Conservation (phyloP, 495 filamentous ascomycete genomes). For the Penicillium paradoxum region DNA sequence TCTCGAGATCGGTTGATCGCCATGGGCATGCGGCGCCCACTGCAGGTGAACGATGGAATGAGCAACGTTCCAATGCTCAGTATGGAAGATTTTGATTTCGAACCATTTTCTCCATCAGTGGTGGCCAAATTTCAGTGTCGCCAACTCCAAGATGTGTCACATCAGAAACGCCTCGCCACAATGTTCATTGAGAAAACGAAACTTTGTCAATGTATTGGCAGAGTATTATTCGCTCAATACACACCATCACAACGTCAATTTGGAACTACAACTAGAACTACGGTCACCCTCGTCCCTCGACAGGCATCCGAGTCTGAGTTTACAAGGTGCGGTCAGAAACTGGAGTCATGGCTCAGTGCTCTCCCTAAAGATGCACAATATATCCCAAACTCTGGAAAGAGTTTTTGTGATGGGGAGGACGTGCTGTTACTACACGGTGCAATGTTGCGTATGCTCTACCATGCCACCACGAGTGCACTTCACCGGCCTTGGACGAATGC, state of each 20-base stretch:
- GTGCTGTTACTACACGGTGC: conserved; percentile 66
- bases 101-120: conserved; percentile 49
- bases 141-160: conserved; percentile 37
- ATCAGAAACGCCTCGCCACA: conserved; percentile 65
- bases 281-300: conserved; percentile 76
- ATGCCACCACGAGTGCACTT: conserved; percentile 77
- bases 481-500: conserved; percentile 73
- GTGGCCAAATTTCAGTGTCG: conserved; percentile 34
- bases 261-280: conserved; percentile 63
- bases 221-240: conserved; percentile 78
- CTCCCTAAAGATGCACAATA: conserved; percentile 55
- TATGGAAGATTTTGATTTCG: conserved; percentile 73
- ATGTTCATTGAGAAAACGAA: conserved; percentile 89
- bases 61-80: conserved; percentile 80
- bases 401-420: conserved; percentile 42
- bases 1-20: conserved; percentile 86
- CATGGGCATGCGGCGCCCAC: conserved; percentile 77
- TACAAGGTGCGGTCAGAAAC: conserved; percentile 60
- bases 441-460: conserved; percentile 80
- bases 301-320: conserved; percentile 66
- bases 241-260: conserved; percentile 59
- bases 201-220: conserved; percentile 73
- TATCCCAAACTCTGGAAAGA: conserved; percentile 29
- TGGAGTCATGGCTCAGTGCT: conserved; percentile 62
- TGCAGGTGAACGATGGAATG: conserved; percentile 79